Evolutionary conservation across 2,329 filamentous ascomycete genomes (phyloP), one percentile per base, ranked within the genome.

Genomic region (Rhynchosporium secalis): DNA sequence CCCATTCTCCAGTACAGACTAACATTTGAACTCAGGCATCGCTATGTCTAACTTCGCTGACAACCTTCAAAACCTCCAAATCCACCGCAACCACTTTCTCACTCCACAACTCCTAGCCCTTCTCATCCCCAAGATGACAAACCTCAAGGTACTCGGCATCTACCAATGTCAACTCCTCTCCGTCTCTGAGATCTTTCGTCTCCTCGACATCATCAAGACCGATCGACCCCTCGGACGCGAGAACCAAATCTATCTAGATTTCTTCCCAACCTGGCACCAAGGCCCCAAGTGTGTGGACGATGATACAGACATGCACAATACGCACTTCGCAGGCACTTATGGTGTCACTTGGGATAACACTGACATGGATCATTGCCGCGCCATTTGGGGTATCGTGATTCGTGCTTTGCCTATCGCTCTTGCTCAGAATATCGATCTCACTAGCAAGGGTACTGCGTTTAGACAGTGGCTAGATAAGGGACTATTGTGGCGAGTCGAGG

Each of bases 311-410:
- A 6, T 10, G 5, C 15, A 4, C 26, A 40, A 31, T 5, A 9
- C 26, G 2, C 33, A 13, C 29, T 66, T 56, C 28, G 38, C 26
- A 3, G 67, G 68, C 1, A 46, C 58, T 1, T 73, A 70, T 60
- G 71, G 70, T 12, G 68, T 65, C 3, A 66, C 67, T 3, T 73
- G 72, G 72, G 69, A 73, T 45, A 71, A 72, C 49, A 64, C 51
- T 36, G 63, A 68, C 5, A 54, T 51, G 1, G 61, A 67, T 40
- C 64, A 60, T 9, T 41, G 60, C 31, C 52, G 68, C 4, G 68
- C 64, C 1, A 70, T 71, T 10, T 73, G 72, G 72, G 56, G 60
- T 9, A 40, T 72, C 2, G 61, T 70, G 1, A 31, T 28, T 2
- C 31, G 43, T n/a, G 64, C 70, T 9, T 28, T 72, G 8, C 54